Evolutionary conservation across 129 eudicot species (phyloP), one percentile per base, ranked within the genome.

Genomic region (Kitagawia praeruptora): DNA sequence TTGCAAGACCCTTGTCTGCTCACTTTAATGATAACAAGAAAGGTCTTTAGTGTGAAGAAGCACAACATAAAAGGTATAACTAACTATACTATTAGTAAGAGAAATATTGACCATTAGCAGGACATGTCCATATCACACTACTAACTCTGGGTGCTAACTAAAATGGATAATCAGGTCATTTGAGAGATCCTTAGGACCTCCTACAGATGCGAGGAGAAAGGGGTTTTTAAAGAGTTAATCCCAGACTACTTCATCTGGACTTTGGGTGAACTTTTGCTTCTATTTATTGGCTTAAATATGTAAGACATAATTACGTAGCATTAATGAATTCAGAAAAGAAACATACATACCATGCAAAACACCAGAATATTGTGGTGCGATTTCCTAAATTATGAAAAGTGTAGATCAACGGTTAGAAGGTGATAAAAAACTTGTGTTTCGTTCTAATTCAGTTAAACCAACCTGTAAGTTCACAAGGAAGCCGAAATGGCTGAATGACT

Each of bases 401-500:
- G 76, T 74, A 5, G n/a, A 74, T 21, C 0, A n/a, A 42, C 34
- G 25, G 77, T 74, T 74, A 74, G 56, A 45, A 38, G 16, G 56
- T 42, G 39, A 15, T n/a, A 28, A 66, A 27, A 45, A 13, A 74
- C 56, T 44, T 44, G 77, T 40, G 13, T n/a, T 34, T 45, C 10
- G 13, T 41, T 45, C 40, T 74, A 12, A 44, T 42, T 74, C 10
- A 72, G 53, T 75, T 12, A 18, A 38, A 78, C 71, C 12, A 81
- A 94, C 98, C 97, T 94, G 98, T 81, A 94, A 86, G 82, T 94
- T 94, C 46, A 94, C 98, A 86, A 94, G 98, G 86, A 94, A 94
- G 75, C 98, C 98, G 75, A 92, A 90, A 73, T 94, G 98, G 86
- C 98, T 92, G 82, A 94, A 94, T 21, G 98, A 85, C 80, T 94